phyloP scores from a whole-genome alignment of 768 basidiomycete genomes.

The Suillus lakei region DNA sequence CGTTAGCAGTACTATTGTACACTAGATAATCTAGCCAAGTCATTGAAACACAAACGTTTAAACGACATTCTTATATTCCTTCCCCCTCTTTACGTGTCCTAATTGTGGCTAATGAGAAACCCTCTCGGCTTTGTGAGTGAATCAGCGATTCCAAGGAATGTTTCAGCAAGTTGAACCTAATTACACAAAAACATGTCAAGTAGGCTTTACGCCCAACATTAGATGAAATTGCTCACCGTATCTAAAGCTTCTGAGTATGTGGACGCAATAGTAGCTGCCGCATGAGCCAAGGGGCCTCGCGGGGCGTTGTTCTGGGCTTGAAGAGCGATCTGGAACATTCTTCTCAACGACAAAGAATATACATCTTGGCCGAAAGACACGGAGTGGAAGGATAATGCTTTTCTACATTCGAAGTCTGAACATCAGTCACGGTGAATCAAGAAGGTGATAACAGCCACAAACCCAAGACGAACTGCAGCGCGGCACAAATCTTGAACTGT shows the following conservation, averaged over 20 bases:
- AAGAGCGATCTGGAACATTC: constrained; percentile 59
- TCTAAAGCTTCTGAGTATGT: constrained; percentile 56
- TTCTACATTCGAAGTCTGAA: constrained; percentile 36
- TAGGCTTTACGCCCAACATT: not conserved
- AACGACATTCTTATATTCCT: not conserved
- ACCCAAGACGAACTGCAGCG: constrained; percentile 51
- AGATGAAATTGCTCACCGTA: constrained; percentile 40
- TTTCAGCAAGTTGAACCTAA: constrained; percentile 58
- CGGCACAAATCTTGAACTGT: constrained; percentile 46
- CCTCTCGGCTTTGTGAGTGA: constrained; percentile 62
- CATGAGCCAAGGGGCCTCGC: constrained; percentile 40
- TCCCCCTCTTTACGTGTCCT: not conserved
- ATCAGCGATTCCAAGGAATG: constrained; percentile 62
- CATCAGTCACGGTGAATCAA: not conserved
- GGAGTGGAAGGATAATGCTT: constrained; percentile 59
- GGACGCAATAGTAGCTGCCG: constrained; percentile 41
- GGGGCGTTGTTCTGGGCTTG: constrained; percentile 51
- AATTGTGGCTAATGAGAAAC: constrained; percentile 40
- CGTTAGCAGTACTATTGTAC: not conserved
- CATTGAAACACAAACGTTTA: not conserved
- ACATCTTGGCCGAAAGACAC: constrained; percentile 53
- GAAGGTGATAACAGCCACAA: not conserved
- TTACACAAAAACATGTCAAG: not conserved
- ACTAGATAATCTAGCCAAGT: not conserved
- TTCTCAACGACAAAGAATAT: constrained; percentile 35